Percentiles rank a stretch among this genome's conserved stretches.
Conservation (phyloP, 2,329 filamentous ascomycete genomes). For the Trichocomaceae sp. region DNA sequence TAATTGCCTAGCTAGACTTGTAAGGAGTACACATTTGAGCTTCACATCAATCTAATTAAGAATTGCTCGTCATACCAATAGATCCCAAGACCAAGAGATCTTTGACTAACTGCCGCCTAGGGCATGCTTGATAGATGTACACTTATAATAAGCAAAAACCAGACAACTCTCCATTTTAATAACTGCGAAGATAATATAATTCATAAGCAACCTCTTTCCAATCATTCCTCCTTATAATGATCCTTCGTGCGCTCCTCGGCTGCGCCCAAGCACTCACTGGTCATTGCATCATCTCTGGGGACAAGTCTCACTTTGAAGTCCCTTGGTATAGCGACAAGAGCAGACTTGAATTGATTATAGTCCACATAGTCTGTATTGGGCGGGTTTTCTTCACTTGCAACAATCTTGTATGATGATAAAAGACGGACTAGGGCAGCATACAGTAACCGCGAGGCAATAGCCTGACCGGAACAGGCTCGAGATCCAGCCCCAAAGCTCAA, state of each 20-base stretch:
- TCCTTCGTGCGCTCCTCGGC: not conserved
- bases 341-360: constrained; percentile 55
- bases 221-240: not conserved
- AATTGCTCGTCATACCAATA: not conserved
- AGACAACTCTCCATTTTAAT: not conserved
- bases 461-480: constrained; percentile 52
- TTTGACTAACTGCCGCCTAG: not conserved
- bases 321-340: constrained; percentile 53
- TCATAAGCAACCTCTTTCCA: not conserved
- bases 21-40: not conserved
- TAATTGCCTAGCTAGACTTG: too few species aligned
- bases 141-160: not conserved
- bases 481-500: constrained; percentile 53
- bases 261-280: constrained; percentile 42
- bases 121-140: not conserved
- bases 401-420: constrained; percentile 49
- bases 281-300: constrained; percentile 41
- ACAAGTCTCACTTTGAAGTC: constrained; percentile 53
- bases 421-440: constrained; percentile 50
- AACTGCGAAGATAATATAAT: not conserved
- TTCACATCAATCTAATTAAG: not conserved
- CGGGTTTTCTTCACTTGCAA: constrained; percentile 43
- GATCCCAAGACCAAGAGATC: not conserved
- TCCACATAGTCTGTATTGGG: constrained; percentile 58
- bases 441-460: constrained; percentile 52